These are phyloP conservation scores for Pleoardoris graminearum DNA, from an alignment of 2,329 filamentous ascomycete species.

Conservation along the genomic window DNA sequence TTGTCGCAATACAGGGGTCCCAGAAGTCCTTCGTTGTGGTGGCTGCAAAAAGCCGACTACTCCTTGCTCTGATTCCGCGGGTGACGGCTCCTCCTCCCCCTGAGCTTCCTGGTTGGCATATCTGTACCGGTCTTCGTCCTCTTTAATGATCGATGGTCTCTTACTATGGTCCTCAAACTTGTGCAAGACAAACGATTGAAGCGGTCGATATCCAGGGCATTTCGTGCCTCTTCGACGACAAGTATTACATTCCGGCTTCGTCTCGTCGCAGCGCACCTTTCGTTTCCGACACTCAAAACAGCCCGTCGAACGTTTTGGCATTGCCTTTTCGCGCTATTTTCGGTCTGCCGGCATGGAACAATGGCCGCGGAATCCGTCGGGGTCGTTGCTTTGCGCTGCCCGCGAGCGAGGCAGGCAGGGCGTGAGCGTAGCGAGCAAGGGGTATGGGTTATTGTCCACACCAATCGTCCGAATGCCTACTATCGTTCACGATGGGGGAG, in stretches of 20 bases:
- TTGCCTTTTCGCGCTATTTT: constrained; percentile 10
- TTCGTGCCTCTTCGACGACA: constrained; percentile 41
- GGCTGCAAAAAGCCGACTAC: constrained; percentile 17
- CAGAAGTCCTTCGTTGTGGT: constrained; percentile 17
- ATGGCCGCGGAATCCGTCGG: background rate
- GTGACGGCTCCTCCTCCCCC: constrained; percentile 5
- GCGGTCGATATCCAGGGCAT: constrained; percentile 42
- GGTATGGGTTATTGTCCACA: background rate
- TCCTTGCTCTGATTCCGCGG: constrained; percentile 8
- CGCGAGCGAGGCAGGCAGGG: background rate
- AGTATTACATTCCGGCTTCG: constrained; percentile 41
- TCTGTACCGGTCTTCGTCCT: constrained; percentile 41
- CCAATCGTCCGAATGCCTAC: background rate
- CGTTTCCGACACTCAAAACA: constrained; percentile 45
- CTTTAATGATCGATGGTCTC: constrained; percentile 36
- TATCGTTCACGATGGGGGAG: background rate
- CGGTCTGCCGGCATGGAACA: background rate
- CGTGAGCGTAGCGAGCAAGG: background rate
- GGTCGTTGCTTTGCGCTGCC: background rate
- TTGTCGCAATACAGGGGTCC: constrained; percentile 31
- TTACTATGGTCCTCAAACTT: constrained; percentile 36
- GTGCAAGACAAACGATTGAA: constrained; percentile 42
- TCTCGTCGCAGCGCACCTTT: constrained; percentile 44
- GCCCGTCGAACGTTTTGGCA: constrained; percentile 43
- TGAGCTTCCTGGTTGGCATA: constrained; percentile 29